A percentile compares a stretch with the other conserved stretches of the same genome.
Conservation (phyloP, 2,329 filamentous ascomycete species). For the Talaromyces sp. region DNA sequence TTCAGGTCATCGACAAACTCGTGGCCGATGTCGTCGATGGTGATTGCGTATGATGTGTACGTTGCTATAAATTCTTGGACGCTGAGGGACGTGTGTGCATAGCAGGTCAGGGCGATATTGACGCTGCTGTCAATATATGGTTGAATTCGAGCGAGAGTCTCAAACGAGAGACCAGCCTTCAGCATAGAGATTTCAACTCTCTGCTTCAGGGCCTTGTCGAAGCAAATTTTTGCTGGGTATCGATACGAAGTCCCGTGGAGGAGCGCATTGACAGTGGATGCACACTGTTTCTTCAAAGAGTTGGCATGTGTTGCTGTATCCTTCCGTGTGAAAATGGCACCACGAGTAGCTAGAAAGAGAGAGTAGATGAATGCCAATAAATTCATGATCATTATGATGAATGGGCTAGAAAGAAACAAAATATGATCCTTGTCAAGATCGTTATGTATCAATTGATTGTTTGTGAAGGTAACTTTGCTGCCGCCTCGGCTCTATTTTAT, state of each 20-base stretch:
- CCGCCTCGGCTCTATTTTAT: not conserved
- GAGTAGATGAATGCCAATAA: not conserved
- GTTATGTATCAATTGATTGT: no score
- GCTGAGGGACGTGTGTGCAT: not conserved
- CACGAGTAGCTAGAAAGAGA: not conserved
- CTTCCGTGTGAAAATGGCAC: not conserved
- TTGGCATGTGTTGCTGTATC: not conserved
- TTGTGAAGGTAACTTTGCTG: not conserved
- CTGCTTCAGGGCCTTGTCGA: not conserved
- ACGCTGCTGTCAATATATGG: slow-evolving; percentile 9
- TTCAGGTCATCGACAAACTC: slow-evolving; percentile 11
- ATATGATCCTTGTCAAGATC: not conserved
- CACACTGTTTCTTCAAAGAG: slow-evolving; percentile 5
- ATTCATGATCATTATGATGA: not conserved
- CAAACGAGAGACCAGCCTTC: not conserved
- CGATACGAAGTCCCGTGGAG: not conserved
- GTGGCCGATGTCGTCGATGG: slow-evolving; percentile 10
- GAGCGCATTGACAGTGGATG: not conserved
- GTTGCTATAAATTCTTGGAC: slow-evolving; percentile 2
- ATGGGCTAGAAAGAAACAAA: not conserved
- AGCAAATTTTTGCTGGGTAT: not conserved
- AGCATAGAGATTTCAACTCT: slow-evolving; percentile 2
- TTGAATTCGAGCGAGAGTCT: not conserved
- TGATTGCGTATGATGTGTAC: slow-evolving; percentile 13
- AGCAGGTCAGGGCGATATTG: slow-evolving; percentile 6